A percentile compares a stretch with the other conserved stretches of the same genome.
These are phyloP conservation scores for Mortierella sp. DNA, from an alignment of 371 early-diverging fungal genomes.

Conservation along the genomic window DNA sequence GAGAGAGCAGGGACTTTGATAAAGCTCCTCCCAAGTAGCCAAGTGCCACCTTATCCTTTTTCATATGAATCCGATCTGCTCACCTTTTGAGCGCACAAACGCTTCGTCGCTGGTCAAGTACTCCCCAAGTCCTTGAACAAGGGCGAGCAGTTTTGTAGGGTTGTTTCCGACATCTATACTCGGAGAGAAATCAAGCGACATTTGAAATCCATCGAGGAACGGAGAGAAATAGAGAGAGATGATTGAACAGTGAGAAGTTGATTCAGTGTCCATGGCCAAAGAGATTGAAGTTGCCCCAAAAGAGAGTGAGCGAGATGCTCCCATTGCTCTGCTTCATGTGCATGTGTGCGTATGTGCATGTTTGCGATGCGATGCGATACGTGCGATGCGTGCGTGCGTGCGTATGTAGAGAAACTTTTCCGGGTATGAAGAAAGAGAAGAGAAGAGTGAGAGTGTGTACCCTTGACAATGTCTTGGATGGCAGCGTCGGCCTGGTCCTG, in stretches of 20 bases:
- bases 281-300: not conserved
- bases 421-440: not conserved
- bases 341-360: not conserved
- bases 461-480: slow-evolving; percentile 53
- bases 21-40: slow-evolving; percentile 15
- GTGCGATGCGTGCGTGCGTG: no score
- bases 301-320: not conserved
- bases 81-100: slow-evolving; percentile 87
- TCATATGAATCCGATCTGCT: slow-evolving; percentile 25
- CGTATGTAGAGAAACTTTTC: not conserved
- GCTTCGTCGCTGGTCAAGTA: slow-evolving; percentile 86
- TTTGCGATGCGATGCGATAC: not conserved
- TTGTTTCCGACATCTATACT: slow-evolving; percentile 49
- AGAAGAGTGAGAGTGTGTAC: slow-evolving; percentile 6
- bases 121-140: slow-evolving; percentile 85
- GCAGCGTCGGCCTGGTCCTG: slow-evolving; percentile 54
- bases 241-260: not conserved
- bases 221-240: not conserved
- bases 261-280: not conserved
- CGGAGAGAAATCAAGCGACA: not conserved
- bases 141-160: slow-evolving; percentile 57
- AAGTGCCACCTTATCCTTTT: slow-evolving; percentile 18
- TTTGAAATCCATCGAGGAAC: not conserved
- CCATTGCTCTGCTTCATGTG: not conserved
- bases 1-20: slow-evolving; percentile 7